Percentiles rank a stretch among this genome's conserved stretches.
Evolutionary conservation across 495 filamentous ascomycete species (phyloP).

Genomic region (Xylaria intraflava): DNA sequence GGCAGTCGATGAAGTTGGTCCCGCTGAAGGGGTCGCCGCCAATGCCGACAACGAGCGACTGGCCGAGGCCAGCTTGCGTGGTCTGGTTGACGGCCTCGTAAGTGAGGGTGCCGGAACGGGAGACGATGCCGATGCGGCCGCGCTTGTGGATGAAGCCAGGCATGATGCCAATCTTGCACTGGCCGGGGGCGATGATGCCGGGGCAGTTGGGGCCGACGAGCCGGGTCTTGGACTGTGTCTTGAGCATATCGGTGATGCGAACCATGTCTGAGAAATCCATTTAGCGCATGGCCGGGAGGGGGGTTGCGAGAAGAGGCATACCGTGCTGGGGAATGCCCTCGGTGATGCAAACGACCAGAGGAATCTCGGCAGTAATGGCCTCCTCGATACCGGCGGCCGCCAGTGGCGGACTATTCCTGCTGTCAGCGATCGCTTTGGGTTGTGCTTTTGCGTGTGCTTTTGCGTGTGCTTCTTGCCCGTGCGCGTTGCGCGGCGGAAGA

Average conservation of each 20-base stretch:
- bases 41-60: slow-evolving; percentile 97
- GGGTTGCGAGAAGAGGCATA: slow-evolving; percentile 33
- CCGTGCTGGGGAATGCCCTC: slow-evolving; percentile 97
- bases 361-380: slow-evolving; percentile 85
- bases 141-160: slow-evolving; percentile 99
- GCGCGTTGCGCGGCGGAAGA: neutral
- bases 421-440: neutral
- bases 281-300: slow-evolving; percentile 8
- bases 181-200: slow-evolving; percentile 92
- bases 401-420: slow-evolving; percentile 62
- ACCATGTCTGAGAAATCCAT: slow-evolving; percentile 72
- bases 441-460: neutral
- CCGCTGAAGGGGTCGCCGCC: slow-evolving; percentile 98
- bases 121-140: slow-evolving; percentile 96
- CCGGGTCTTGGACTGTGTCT: slow-evolving; percentile 94
- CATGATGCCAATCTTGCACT: slow-evolving; percentile 99
- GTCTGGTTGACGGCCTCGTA: slow-evolving; percentile 99
- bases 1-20: slow-evolving; percentile 99
- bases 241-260: slow-evolving; percentile 95
- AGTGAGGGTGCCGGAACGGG: slow-evolving; percentile 93
- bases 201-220: slow-evolving; percentile 98
- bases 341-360: slow-evolving; percentile 93
- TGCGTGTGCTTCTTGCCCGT: neutral
- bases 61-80: slow-evolving; percentile 89
- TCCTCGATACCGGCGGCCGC: slow-evolving; percentile 96